Evolutionary conservation across 768 basidiomycete species (phyloP).

Genomic region (Pulveroboletus frians): DNA sequence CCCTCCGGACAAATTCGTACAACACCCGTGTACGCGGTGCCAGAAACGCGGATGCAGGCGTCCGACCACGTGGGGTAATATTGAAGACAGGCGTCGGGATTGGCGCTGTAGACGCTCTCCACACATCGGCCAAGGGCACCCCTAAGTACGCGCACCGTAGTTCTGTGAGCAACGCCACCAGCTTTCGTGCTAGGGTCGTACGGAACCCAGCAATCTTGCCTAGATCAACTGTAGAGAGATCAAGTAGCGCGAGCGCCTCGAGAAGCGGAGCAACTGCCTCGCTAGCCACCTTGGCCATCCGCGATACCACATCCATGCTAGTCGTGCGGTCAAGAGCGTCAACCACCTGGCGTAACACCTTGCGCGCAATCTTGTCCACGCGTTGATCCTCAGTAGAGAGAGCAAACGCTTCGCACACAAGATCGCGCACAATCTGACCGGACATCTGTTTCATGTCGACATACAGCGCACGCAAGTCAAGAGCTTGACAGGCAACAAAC

Average conservation of each 20-base stretch:
- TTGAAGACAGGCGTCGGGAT: constrained; percentile 25
- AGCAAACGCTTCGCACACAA: constrained; percentile 12
- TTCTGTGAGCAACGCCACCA: constrained; percentile 22
- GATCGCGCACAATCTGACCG: constrained; percentile 17
- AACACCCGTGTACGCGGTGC: constrained; percentile 49
- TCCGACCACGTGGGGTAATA: constrained; percentile 47
- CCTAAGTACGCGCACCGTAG: constrained; percentile 27
- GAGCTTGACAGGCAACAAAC: constrained; percentile 74
- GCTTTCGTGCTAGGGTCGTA: constrained; percentile 10
- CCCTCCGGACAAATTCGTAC: constrained; percentile 72
- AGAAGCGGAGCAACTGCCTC: constrained; percentile 58
- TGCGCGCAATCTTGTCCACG: constrained; percentile 15
- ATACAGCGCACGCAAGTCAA: constrained; percentile 77
- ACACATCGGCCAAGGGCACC: constrained; percentile 19
- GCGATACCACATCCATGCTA: constrained; percentile 61
- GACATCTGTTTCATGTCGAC: constrained; percentile 47
- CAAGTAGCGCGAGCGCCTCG: constrained; percentile 33
- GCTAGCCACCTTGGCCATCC: constrained; percentile 69
- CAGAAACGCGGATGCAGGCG: constrained; percentile 65
- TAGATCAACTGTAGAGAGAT: constrained; percentile 16
- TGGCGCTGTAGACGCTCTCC: constrained; percentile 7
- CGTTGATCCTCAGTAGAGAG: constrained; percentile 9
- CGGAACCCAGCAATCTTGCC: constrained; percentile 24
- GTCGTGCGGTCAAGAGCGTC: constrained; percentile 60
- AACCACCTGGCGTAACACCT: constrained; percentile 39